Conservation (phyloP, 2,329 filamentous ascomycete genomes). For the Arthrobotrys sinensis region DNA sequence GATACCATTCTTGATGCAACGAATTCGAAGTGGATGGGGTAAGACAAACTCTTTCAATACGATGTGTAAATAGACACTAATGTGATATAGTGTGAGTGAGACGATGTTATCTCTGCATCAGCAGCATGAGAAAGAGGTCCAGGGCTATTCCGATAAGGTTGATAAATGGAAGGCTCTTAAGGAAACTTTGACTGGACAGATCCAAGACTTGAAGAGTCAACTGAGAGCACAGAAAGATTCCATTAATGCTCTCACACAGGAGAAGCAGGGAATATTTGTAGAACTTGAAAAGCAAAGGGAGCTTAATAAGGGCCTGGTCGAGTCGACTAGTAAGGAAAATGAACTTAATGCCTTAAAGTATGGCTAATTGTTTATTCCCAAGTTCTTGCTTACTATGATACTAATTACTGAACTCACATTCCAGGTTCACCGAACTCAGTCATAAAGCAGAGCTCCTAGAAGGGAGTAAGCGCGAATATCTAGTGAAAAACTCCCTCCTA, state of each 20-base stretch:
- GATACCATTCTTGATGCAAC: neutral
- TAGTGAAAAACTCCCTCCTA: slow-evolving; percentile 36
- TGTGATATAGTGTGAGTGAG: slow-evolving; percentile 24
- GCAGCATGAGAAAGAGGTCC: slow-evolving; percentile 5
- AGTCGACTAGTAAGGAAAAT: slow-evolving; percentile 37
- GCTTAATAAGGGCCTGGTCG: slow-evolving; percentile 33
- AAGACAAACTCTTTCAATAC: neutral
- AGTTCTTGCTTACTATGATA: neutral
- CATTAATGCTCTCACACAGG: slow-evolving; percentile 1
- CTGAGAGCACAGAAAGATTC: slow-evolving; percentile 11
- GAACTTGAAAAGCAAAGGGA: slow-evolving; percentile 39
- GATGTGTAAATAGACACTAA: slow-evolving; percentile 5
- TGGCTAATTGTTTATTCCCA: neutral
- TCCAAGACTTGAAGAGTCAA: slow-evolving; percentile 1
- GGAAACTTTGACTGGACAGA: slow-evolving; percentile 10
- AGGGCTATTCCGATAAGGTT: slow-evolving; percentile 18
- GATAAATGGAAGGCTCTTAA: slow-evolving; percentile 45
- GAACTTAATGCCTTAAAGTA: slow-evolving; percentile 32
- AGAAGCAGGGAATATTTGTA: neutral
- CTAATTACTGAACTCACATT: neutral
- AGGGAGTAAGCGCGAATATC: slow-evolving; percentile 13
- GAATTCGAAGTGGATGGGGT: slow-evolving; percentile 39
- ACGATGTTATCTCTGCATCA: slow-evolving; percentile 5
- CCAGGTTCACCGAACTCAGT: slow-evolving; percentile 36
- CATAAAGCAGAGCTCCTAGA: slow-evolving; percentile 20